Base-by-base conservation (phyloP, 768 basidiomycete genomes). In the Trametes cubensis region DNA sequence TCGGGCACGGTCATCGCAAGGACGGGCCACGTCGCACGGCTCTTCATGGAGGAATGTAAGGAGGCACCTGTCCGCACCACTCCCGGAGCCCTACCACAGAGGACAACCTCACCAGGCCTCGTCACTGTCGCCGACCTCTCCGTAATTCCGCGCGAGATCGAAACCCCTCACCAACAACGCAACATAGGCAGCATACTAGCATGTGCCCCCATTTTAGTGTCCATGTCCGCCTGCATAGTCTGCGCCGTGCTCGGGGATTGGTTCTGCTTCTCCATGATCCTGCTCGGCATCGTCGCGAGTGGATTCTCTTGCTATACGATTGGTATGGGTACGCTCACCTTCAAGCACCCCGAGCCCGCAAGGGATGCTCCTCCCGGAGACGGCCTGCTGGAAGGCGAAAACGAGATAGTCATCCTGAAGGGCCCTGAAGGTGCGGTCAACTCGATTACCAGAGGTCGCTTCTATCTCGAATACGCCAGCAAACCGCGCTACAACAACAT, bases 1-100 rank as follows among this genome's bases (percentile, higher is more conserved):
- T 63, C 62, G 4, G 62, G 62, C 8, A 63, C 62, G 15, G 17
- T 50, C 41, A 54, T 63, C 21, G 11, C 41, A 21, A 63, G 59
- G 53, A 63, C 62, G 7, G 58, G 58, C 28, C 62, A 63, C 42
- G 23, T 59, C 26, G 62, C 57, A 7, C 44, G 44, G 46, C 46
- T 63, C 11, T 63, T 63, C 48, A 13, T 45, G 15, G 52, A 63
- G 21, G 52, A 48, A 18, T 63, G 57, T 53, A 59, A 55, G 28
- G 40, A 48, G 7, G 6, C 50, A 40, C 8, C 2, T 2, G 18
- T 17, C 21, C 14, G 3, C 14, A 11, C 21, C 34, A 17, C 14
- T 11, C 41, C n/a, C n/a, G n/a, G n/a, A 2, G 15, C 10, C 1
- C 41, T 41, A 3, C 21, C 11, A 6, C 56, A 46, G 18, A 39